These are phyloP conservation scores for Pseudopyrenochaeta lycopersici DNA, from an alignment of 2,329 filamentous ascomycete species.

Conservation along the genomic window DNA sequence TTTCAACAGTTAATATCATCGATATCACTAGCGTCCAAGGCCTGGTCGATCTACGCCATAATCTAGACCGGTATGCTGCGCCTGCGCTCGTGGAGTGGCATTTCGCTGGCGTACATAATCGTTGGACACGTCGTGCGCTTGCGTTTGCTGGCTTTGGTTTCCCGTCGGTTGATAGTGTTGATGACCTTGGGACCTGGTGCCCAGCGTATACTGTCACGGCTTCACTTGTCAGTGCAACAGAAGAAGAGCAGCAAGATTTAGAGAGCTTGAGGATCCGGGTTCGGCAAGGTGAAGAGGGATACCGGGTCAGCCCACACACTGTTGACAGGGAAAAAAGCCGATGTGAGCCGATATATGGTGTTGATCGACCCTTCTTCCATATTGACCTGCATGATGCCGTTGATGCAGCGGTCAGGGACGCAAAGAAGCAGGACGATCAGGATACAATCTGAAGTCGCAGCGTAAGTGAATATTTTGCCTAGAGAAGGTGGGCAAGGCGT, in stretches of 20 bases:
- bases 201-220: slow-evolving; percentile 33
- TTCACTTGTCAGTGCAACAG: slow-evolving; percentile 22
- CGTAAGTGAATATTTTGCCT: neutral
- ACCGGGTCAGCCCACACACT: neutral
- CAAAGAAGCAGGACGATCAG: slow-evolving; percentile 22
- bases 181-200: slow-evolving; percentile 26
- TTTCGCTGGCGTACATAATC: slow-evolving; percentile 62
- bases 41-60: slow-evolving; percentile 64
- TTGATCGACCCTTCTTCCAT: slow-evolving; percentile 41
- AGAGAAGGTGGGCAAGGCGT: neutral
- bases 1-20: slow-evolving; percentile 63
- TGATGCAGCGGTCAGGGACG: slow-evolving; percentile 34
- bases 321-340: neutral
- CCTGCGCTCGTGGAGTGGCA: slow-evolving; percentile 51
- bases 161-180: slow-evolving; percentile 24
- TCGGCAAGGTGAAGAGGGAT: slow-evolving; percentile 17
- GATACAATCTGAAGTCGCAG: slow-evolving; percentile 3
- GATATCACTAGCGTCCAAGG: slow-evolving; percentile 66
- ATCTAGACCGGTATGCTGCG: slow-evolving; percentile 61
- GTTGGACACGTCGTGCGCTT: slow-evolving; percentile 66
- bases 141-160: slow-evolving; percentile 64
- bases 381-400: slow-evolving; percentile 41
- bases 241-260: slow-evolving; percentile 19
- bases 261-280: slow-evolving; percentile 7
- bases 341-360: slow-evolving; percentile 23